phyloP scores from a whole-genome alignment of 176 grass and related monocot species.

The Paspalum notatum region DNA sequence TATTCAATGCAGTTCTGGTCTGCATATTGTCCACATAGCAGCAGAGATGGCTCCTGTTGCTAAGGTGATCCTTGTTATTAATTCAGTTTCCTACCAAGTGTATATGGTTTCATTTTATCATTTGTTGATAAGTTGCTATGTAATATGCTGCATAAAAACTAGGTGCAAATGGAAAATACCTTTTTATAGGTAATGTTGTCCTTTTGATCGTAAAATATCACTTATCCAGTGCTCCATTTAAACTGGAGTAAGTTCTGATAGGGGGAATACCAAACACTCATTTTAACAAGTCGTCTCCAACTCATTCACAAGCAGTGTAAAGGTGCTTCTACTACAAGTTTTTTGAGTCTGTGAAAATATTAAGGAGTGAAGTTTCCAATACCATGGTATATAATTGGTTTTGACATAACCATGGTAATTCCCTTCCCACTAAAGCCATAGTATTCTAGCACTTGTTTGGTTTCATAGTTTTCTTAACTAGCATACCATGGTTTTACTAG shows the following conservation, averaged over 20 bases:
- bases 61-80: constrained; percentile 64
- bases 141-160: constrained; percentile 19
- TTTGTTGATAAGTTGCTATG: constrained; percentile 16
- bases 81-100: constrained; percentile 31
- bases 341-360: constrained; percentile 6
- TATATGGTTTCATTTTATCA: constrained; percentile 31
- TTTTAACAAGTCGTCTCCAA: not conserved
- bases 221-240: not conserved
- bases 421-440: too few species aligned
- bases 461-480: too few species aligned
- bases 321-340: not conserved
- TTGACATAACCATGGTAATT: too few species aligned
- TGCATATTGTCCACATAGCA: constrained; percentile 93
- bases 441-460: too few species aligned
- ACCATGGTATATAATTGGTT: too few species aligned
- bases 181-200: constrained; percentile 4
- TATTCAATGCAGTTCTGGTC: constrained; percentile 67
- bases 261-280: not conserved
- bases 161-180: not conserved
- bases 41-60: constrained; percentile 99
- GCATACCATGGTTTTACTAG: too few species aligned
- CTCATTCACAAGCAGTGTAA: not conserved
- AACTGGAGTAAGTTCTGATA: constrained; percentile 16
- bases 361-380: too few species aligned
- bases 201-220: not conserved